Evolutionary conservation across 768 basidiomycete genomes (phyloP), one percentile per base, ranked within the genome.

Genomic region (Guyanaporus albipodus): DNA sequence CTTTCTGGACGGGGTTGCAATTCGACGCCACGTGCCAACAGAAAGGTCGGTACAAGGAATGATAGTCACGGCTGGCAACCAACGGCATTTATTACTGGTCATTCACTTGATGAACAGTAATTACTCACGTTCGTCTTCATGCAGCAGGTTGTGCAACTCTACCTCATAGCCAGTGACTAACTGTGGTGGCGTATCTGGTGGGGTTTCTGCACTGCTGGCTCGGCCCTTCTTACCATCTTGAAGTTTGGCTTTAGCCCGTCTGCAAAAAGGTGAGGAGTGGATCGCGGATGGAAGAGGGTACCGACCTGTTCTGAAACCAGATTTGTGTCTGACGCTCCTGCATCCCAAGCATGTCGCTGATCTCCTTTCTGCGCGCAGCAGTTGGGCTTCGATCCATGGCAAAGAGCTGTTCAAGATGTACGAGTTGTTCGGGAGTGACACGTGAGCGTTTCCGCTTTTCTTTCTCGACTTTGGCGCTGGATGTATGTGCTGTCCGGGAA

Each of bases 251-350:
- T 91, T 91, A 31, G 89, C 89, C 3, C 89, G 84, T 48, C 89
- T 90, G 51, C 28, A 4, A 37, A 42, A 27, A 19, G 24, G 47
- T 24, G 44, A 42, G 37, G 11, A 12, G 15, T 42, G 31, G 19
- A 31, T 18, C 19, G 19, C 7, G 8, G 2, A 34, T 11, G 42
- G 10, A 40, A 33, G 8, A 26, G 26, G 6, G 27, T 5, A 53
- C 55, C 7, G 22, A 56, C 88, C 88, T 73, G 61, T 91, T 91
- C 63, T 91, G 88, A 57, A 90, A 91, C 89, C 89, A 91, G 38
- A 91, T 85, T 66, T 91, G 89, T 0, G 86, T 89, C 71, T 91
- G 89, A 29, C 87, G 81, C 67, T 91, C 89, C 41, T 85, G 78
- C 84, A 91, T 89, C 14, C 86, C 85, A 5, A 91, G 72, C 45